phyloP scores from a whole-genome alignment of 495 filamentous ascomycete species.

The Daldinia decipiens region DNA sequence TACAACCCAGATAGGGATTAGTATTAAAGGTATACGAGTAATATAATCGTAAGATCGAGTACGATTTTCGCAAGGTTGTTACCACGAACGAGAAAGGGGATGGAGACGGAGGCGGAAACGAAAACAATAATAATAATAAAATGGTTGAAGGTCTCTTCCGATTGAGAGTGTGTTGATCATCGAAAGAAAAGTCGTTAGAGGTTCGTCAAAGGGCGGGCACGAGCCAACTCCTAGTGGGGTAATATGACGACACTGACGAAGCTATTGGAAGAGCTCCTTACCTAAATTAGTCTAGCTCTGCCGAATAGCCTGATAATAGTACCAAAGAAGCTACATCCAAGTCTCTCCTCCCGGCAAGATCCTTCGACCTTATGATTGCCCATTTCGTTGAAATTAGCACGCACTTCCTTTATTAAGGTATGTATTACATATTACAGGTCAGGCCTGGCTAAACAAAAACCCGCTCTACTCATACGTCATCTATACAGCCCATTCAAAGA shows the following conservation, averaged over 20 bases:
- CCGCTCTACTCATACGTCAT: slow-evolving; percentile 31
- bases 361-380: background rate
- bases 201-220: slow-evolving; percentile 15
- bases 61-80: background rate
- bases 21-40: background rate
- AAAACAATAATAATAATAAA: slow-evolving; percentile 2
- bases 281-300: slow-evolving; percentile 30
- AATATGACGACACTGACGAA: slow-evolving; percentile 40
- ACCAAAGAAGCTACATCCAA: slow-evolving; percentile 5
- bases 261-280: slow-evolving; percentile 41
- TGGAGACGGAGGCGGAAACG: background rate
- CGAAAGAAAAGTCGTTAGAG: slow-evolving; percentile 33
- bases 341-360: slow-evolving; percentile 2
- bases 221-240: slow-evolving; percentile 26
- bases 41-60: background rate
- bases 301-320: slow-evolving; percentile 31
- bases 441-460: too few relatives aligned
- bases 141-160: slow-evolving; percentile 17
- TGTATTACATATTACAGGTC: too few relatives aligned
- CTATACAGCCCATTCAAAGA: slow-evolving; percentile 12
- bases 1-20: background rate
- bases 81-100: background rate
- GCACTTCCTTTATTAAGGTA: too few relatives aligned
- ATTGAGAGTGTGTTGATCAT: slow-evolving; percentile 21
- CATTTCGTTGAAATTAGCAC: too few relatives aligned